Base-by-base conservation (phyloP, 2,329 filamentous ascomycete species). In the Neophaeococcomyces mojaviensis region DNA sequence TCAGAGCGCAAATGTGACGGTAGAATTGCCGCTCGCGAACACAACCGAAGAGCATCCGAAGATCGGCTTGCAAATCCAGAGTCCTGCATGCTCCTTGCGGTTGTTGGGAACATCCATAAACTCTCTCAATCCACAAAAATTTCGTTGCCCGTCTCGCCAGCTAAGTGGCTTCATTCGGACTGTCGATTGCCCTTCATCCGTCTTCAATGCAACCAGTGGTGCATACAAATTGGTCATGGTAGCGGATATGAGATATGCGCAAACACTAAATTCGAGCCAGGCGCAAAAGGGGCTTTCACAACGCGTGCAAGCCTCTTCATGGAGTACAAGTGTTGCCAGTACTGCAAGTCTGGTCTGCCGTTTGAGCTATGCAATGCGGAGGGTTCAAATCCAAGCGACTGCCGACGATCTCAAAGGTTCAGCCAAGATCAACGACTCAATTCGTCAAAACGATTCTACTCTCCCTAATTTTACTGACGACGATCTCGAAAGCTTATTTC, bases 91-190 rank as follows among this genome's bases (percentile, higher is more conserved):
- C 24, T 13, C 35, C 16, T 15, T 52, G 2, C 38, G 19, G 20
- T 15, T 40, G 4, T 36, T 26, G 15, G 45, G 33, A 1, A 41
- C 32, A 2, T 44, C 45, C 3, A 33, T 49, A 9, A 47, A 44
- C 33, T 40, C 34, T 10, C 48, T 53, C 16, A 49, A 53, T 43
- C 48, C 50, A 1, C 22, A 33, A 10, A 16, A 18, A 1, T 44
- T 44, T 13, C 24, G 16, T 22, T 53, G 50, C 41, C 50, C 50
- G 12, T 8, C 18, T 16, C 37, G 45, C 9, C 50, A 53, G 32
- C 39, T 53, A 4, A 50, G 50, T 30, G 39, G 39, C 20, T n/a
- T 47, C 4, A 19, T 53, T n/a, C 36, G 40, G 18, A 30, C 31
- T 32, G 36, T 53, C 18, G 26, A 50, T 22, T 53, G 50, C 32